Conservation (phyloP, 176 grass and related monocot species). For the Carex parvula region DNA sequence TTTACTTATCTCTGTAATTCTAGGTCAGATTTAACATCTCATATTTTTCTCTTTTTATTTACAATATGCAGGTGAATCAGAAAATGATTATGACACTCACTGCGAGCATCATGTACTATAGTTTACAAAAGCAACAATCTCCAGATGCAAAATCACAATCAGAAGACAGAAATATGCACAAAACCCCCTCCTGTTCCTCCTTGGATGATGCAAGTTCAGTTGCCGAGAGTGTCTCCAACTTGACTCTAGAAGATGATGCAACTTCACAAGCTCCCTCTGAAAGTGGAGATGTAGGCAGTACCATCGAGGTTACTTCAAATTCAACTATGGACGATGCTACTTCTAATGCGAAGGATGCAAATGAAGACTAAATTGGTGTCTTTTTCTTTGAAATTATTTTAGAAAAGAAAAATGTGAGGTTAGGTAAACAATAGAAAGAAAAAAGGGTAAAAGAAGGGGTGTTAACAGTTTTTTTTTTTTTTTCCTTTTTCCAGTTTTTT, state of each 20-base stretch:
- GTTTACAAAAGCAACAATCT: slow-evolving; percentile 62
- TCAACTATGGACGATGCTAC: slow-evolving; percentile 50
- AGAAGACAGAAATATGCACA: slow-evolving; percentile 50
- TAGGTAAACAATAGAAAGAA: slow-evolving; percentile 23
- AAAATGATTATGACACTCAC: slow-evolving; percentile 97
- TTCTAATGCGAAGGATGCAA: slow-evolving; percentile 44
- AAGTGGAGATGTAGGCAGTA: slow-evolving; percentile 51
- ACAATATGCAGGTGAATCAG: slow-evolving; percentile 75
- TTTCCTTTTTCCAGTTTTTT: not conserved
- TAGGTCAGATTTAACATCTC: not conserved
- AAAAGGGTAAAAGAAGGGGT: not conserved
- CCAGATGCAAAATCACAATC: slow-evolving; percentile 45
- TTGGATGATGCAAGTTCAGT: slow-evolving; percentile 43
- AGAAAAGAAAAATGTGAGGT: slow-evolving; percentile 3
- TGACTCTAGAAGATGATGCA: slow-evolving; percentile 43
- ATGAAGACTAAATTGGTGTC: slow-evolving; percentile 28
- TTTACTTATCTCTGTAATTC: not conserved
- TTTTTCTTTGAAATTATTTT: slow-evolving; percentile 8
- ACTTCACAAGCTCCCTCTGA: slow-evolving; percentile 67
- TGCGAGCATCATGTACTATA: slow-evolving; percentile 94
- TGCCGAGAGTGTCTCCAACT: slow-evolving; percentile 54
- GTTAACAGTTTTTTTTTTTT: not conserved
- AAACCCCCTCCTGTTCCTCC: slow-evolving; percentile 23
- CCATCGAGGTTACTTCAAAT: slow-evolving; percentile 44
- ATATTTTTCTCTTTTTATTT: slow-evolving; percentile 1